phyloP scores from a whole-genome alignment of 2,329 filamentous ascomycete genomes.

The Sclerotinia glacialis region DNA sequence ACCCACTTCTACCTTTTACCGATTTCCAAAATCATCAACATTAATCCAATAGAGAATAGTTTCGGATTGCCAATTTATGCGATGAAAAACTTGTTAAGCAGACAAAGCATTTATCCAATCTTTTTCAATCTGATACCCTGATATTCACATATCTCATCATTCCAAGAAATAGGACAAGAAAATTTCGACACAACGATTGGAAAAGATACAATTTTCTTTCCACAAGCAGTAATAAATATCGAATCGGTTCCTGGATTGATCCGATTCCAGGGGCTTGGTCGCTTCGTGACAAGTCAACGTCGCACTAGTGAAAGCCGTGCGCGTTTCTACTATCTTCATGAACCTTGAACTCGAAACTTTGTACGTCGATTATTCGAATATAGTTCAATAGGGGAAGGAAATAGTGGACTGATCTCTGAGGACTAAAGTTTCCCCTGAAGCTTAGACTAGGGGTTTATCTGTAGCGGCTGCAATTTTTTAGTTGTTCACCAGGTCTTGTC shows the following conservation, averaged over 20 bases:
- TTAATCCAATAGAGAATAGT: not conserved
- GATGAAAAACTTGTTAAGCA: not conserved
- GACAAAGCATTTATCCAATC: slow-evolving; percentile 1
- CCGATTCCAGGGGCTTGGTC: not conserved
- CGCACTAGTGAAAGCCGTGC: slow-evolving; percentile 12
- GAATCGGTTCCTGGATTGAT: slow-evolving; percentile 1
- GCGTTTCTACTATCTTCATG: slow-evolving; percentile 7
- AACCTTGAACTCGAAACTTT: slow-evolving; percentile 13
- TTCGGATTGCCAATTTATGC: not conserved
- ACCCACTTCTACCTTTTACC: not conserved
- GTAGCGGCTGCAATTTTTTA: not conserved
- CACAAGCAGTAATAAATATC: not conserved
- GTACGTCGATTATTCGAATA: not conserved
- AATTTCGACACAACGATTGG: too few relatives aligned
- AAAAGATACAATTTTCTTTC: not conserved
- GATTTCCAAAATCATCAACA: not conserved
- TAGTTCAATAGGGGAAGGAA: not conserved
- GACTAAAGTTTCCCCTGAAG: not conserved
- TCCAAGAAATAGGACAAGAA: not conserved
- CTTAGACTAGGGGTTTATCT: not conserved
- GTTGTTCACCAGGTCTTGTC: not conserved
- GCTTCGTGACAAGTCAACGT: slow-evolving; percentile 10
- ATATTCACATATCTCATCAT: not conserved
- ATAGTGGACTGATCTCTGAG: not conserved
- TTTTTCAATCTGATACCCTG: not conserved